Conservation (phyloP, 768 basidiomycete genomes). For the Termitomyces sp. region DNA sequence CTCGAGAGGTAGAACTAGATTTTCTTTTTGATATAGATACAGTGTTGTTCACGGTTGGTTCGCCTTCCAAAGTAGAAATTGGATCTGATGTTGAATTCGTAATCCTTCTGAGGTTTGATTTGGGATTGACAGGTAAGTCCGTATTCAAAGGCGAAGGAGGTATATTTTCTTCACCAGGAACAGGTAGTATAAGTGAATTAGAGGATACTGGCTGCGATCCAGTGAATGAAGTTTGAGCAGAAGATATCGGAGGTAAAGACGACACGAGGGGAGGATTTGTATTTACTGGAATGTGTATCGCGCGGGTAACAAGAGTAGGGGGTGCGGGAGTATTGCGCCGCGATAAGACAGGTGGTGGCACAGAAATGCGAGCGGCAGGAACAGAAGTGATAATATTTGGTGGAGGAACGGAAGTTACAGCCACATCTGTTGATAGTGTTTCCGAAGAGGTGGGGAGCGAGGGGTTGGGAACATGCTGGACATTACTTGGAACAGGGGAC, state of each 20-base stretch:
- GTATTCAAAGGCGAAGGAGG: neutral
- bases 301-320: slow-evolving; percentile 5
- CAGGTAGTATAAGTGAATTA: neutral
- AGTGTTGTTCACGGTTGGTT: neutral
- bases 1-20: neutral
- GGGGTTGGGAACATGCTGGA: neutral
- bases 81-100: neutral
- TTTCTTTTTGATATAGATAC: slow-evolving; percentile 1
- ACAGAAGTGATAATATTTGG: neutral
- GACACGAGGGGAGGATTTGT: slow-evolving; percentile 1
- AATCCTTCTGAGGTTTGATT: neutral
- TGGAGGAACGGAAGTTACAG: neutral
- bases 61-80: neutral
- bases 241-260: neutral
- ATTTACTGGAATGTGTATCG: slow-evolving; percentile 1
- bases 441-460: neutral
- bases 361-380: neutral
- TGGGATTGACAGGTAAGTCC: neutral
- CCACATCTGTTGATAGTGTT: neutral
- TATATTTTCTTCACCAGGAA: slow-evolving; percentile 10
- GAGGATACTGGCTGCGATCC: neutral
- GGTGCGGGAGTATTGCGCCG: slow-evolving; percentile 10
- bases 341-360: slow-evolving; percentile 2
- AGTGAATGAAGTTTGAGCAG: neutral
- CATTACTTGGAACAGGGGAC: slow-evolving; percentile 6